Conservation (phyloP, 2,329 filamentous ascomycete species). For the Cadophora sp. region DNA sequence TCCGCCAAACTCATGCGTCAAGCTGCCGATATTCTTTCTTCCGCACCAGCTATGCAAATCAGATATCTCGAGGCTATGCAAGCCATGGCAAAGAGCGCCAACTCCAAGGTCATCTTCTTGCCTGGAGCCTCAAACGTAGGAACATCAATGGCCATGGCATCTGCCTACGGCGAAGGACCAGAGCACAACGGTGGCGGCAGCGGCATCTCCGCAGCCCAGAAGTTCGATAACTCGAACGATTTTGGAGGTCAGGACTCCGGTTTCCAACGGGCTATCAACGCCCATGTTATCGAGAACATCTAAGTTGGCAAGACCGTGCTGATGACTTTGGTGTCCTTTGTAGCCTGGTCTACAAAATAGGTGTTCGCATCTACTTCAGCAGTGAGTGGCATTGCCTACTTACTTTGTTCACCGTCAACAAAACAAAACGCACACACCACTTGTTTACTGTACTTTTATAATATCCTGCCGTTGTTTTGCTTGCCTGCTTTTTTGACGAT, state of each 20-base stretch:
- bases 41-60: slow-evolving; percentile 97
- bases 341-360: slow-evolving; percentile 43
- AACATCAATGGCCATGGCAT: slow-evolving; percentile 60
- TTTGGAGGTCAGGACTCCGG: slow-evolving; percentile 62
- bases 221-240: slow-evolving; percentile 50
- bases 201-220: slow-evolving; percentile 48
- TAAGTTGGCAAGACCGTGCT: slow-evolving; percentile 50
- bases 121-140: slow-evolving; percentile 64
- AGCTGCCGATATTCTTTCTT: slow-evolving; percentile 91
- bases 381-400: neutral
- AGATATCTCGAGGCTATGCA: slow-evolving; percentile 99
- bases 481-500: slow-evolving; percentile 13
- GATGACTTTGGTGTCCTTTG: slow-evolving; percentile 25
- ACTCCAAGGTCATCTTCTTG: slow-evolving; percentile 86
- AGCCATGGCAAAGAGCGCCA: slow-evolving; percentile 93
- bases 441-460: slow-evolving; percentile 14
- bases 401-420: neutral
- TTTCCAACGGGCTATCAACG: slow-evolving; percentile 83
- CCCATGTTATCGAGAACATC: slow-evolving; percentile 85
- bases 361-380: slow-evolving; percentile 10
- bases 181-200: slow-evolving; percentile 55
- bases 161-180: slow-evolving; percentile 62
- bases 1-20: slow-evolving; percentile 91
- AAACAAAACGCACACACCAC: slow-evolving; percentile 1
- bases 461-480: slow-evolving; percentile 7